phyloP scores from a whole-genome alignment of 2,329 filamentous ascomycete species.

The Corinectria fuckeliana region DNA sequence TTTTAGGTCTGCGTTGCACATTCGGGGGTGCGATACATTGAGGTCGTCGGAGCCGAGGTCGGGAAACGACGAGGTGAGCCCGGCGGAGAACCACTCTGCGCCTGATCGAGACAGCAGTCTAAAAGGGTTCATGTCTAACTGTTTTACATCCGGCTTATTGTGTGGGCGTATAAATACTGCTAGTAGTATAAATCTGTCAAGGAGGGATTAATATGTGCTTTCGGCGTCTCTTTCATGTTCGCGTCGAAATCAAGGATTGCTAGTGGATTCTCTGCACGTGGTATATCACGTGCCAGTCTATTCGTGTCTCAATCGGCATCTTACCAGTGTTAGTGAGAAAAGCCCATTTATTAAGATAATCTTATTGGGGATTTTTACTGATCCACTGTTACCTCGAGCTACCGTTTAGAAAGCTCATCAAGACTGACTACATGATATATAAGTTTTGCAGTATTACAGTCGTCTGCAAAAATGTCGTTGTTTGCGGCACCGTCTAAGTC shows the following conservation, averaged over 20 bases:
- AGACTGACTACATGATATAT: no score
- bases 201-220: neutral
- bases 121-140: slow-evolving; percentile 35
- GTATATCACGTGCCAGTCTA: neutral
- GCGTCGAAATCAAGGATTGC: neutral
- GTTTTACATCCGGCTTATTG: neutral
- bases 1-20: slow-evolving; percentile 48
- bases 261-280: neutral
- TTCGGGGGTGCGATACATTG: slow-evolving; percentile 45
- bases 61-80: slow-evolving; percentile 61
- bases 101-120: slow-evolving; percentile 15
- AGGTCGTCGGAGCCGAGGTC: slow-evolving; percentile 53
- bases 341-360: no score
- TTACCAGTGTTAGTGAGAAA: no score
- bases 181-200: neutral
- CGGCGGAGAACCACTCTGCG: slow-evolving; percentile 59
- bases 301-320: no score
- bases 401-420: no score
- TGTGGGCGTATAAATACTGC: neutral
- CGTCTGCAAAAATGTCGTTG: no score
- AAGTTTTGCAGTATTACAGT: no score
- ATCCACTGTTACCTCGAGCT: no score
- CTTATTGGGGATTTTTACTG: no score
- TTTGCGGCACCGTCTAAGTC: no score
- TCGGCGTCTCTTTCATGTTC: neutral